These are phyloP conservation scores for Platismatia glauca DNA, from an alignment of 495 filamentous ascomycete genomes.

Conservation along the genomic window DNA sequence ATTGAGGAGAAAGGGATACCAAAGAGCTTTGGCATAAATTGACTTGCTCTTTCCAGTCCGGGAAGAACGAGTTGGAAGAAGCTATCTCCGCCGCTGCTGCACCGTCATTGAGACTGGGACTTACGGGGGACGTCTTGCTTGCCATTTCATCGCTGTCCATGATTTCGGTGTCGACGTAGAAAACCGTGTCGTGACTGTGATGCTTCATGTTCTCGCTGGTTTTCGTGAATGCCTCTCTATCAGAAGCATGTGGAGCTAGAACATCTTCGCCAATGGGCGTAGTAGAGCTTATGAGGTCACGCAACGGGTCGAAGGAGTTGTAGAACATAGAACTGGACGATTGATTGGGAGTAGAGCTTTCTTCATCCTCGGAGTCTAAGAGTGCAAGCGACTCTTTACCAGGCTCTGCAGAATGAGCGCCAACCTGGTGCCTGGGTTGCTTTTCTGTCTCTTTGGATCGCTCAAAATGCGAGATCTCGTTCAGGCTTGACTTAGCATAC, in stretches of 20 bases:
- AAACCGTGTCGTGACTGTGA: neutral
- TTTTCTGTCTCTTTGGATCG: neutral
- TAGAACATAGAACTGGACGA: neutral
- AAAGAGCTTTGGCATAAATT: neutral
- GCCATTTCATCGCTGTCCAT: neutral
- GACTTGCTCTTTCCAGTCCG: neutral
- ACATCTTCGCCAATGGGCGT: neutral
- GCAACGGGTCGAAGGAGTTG: neutral
- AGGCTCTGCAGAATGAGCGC: neutral
- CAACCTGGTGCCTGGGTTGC: neutral
- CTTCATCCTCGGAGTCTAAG: neutral
- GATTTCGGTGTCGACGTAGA: neutral
- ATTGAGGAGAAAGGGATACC: neutral
- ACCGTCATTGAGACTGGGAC: neutral
- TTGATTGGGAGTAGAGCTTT: neutral
- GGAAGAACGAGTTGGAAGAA: neutral
- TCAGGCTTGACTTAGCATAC: constrained; percentile 1
- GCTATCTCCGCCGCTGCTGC: neutral
- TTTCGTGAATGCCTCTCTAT: neutral
- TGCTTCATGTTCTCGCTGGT: neutral
- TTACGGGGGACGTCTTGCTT: neutral
- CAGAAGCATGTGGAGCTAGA: neutral
- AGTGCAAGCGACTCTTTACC: neutral
- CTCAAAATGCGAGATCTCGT: neutral
- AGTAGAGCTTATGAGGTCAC: neutral